Conservation (phyloP, 2,329 filamentous ascomycete genomes). For the Trichoderma sp. region DNA sequence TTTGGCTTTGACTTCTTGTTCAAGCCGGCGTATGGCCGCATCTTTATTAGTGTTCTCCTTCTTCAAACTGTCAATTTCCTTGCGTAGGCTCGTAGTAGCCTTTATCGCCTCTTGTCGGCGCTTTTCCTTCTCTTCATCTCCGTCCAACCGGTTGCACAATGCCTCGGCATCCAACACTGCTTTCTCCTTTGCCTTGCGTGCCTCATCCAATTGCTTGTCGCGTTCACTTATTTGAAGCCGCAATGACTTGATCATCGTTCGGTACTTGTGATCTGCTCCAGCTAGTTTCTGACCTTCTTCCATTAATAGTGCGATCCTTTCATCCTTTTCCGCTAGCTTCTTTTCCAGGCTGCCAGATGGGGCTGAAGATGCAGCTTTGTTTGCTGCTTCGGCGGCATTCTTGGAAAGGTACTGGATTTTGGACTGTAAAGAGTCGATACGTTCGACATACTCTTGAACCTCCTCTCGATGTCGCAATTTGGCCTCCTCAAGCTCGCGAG, state of each 20-base stretch:
- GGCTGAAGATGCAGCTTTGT: conserved; percentile 62
- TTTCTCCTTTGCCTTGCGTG: conserved; percentile 59
- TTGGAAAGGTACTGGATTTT: conserved; percentile 87
- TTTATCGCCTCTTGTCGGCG: conserved; percentile 48
- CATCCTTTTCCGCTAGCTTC: conserved; percentile 84
- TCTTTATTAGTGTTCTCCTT: conserved; percentile 61
- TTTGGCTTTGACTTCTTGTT: conserved; percentile 66
- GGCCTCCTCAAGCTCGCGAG: conserved; percentile 28
- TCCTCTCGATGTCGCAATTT: conserved; percentile 67
- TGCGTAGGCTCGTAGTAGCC: conserved; percentile 50
- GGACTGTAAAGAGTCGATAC: conserved; percentile 86
- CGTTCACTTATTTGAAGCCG: conserved; percentile 63
- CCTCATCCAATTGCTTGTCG: conserved; percentile 62
- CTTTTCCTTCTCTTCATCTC: conserved; percentile 56
- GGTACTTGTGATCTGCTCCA: conserved; percentile 79
- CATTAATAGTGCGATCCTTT: conserved; percentile 84
- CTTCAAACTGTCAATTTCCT: conserved; percentile 37
- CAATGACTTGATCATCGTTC: conserved; percentile 79
- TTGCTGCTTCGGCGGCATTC: conserved; percentile 73
- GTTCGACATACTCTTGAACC: conserved; percentile 77
- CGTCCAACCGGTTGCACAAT: conserved; percentile 48
- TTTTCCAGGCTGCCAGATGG: conserved; percentile 67
- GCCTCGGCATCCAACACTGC: conserved; percentile 49
- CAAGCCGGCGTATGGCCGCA: conserved; percentile 65
- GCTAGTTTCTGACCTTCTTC: conserved; percentile 89